Percentiles rank a stretch among this genome's conserved stretches.
phyloP scores from a whole-genome alignment of 805 yeast genomes.

The Candida pseudoglaebosa region DNA sequence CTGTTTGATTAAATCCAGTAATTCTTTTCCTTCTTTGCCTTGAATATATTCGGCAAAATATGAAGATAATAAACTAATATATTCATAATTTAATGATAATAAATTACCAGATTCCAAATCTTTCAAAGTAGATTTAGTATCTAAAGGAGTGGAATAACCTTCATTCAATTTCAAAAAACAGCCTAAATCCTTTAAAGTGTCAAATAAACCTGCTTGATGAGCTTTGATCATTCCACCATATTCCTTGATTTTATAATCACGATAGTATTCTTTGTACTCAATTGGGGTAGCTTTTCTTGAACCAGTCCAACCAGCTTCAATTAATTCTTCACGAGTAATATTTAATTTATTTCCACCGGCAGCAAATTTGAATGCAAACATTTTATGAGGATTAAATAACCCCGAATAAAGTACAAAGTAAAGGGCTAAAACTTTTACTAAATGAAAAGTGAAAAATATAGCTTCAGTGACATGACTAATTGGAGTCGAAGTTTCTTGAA shows the following conservation, averaged over 20 bases:
- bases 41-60: slow-evolving; percentile 39
- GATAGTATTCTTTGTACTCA: slow-evolving; percentile 66
- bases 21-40: slow-evolving; percentile 35
- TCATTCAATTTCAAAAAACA: slow-evolving; percentile 68
- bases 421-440: slow-evolving; percentile 54
- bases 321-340: slow-evolving; percentile 52
- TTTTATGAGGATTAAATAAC: slow-evolving; percentile 64
- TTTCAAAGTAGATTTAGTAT: slow-evolving; percentile 33
- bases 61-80: slow-evolving; percentile 48
- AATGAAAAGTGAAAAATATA: slow-evolving; percentile 69
- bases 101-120: slow-evolving; percentile 36
- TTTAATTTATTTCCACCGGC: slow-evolving; percentile 24
- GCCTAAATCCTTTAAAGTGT: slow-evolving; percentile 55
- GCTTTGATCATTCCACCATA: slow-evolving; percentile 78
- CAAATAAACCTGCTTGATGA: slow-evolving; percentile 66
- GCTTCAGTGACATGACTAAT: slow-evolving; percentile 49
- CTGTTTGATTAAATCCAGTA: slow-evolving; percentile 47
- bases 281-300: slow-evolving; percentile 67
- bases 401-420: slow-evolving; percentile 65
- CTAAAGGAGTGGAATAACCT: slow-evolving; percentile 67
- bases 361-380: slow-evolving; percentile 22
- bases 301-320: slow-evolving; percentile 92
- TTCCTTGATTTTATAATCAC: slow-evolving; percentile 57
- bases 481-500: slow-evolving; percentile 44
- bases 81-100: slow-evolving; percentile 55